Conservation (phyloP, 768 basidiomycete genomes). For the Kwoniella europaea region DNA sequence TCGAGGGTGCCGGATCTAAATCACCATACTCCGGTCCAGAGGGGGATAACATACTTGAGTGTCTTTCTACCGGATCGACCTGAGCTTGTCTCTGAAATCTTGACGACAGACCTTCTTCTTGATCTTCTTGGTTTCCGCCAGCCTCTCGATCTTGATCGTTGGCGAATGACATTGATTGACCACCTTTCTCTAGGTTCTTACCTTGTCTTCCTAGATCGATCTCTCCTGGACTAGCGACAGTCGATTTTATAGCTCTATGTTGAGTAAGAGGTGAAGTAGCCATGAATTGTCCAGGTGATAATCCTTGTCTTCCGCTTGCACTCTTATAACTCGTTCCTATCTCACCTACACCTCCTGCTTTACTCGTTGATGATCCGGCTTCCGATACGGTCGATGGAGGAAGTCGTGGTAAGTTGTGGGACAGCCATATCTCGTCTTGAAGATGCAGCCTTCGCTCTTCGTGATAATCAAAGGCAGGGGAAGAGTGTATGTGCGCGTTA, state of each 20-base stretch:
- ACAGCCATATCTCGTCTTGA: conserved; percentile 56
- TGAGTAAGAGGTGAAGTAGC: conserved; percentile 9
- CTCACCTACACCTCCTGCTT: conserved; percentile 3
- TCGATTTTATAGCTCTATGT: not conserved
- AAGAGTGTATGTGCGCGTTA: conserved; percentile 22
- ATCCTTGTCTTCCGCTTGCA: conserved; percentile 3
- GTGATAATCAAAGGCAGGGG: conserved; percentile 58
- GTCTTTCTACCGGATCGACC: not conserved
- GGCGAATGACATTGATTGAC: conserved; percentile 21
- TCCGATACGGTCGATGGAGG: conserved; percentile 39
- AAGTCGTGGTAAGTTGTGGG: conserved; percentile 52
- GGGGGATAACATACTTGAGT: conserved; percentile 39
- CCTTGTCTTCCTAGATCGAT: conserved; percentile 18
- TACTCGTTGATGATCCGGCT: conserved; percentile 20
- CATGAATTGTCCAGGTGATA: conserved; percentile 10
- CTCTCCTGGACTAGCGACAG: conserved; percentile 10
- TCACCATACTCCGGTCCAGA: conserved; percentile 36
- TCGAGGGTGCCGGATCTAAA: conserved; percentile 29
- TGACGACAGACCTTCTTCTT: conserved; percentile 6
- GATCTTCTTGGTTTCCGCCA: not conserved
- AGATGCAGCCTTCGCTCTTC: conserved; percentile 54
- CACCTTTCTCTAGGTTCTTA: conserved; percentile 20
- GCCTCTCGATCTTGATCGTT: conserved; percentile 4
- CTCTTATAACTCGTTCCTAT: not conserved
- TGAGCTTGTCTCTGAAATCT: conserved; percentile 10